Evolutionary conservation across 257 asterid species (phyloP).

Genomic region (Nicotiana benthamiana): DNA sequence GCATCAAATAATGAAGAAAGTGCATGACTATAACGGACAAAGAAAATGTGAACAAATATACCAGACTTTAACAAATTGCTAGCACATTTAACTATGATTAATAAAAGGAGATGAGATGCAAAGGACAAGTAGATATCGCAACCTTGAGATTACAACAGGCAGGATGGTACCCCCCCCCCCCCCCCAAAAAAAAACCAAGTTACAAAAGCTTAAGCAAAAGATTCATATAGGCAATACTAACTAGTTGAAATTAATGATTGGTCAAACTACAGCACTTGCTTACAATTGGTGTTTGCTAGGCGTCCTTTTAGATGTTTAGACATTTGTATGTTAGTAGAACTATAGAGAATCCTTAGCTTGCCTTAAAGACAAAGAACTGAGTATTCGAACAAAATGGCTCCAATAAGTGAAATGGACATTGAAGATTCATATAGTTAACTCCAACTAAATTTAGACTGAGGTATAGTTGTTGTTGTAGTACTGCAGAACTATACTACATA

Average conservation of each 20-base stretch:
- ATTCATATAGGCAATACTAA: neutral
- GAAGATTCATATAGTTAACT: neutral
- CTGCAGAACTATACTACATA: too few relatives aligned
- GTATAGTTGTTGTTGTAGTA: neutral
- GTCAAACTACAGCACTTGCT: neutral
- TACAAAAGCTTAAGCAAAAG: neutral
- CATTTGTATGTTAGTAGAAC: neutral
- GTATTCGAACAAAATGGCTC: neutral
- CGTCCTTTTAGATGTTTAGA: neutral
- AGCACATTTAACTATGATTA: neutral
- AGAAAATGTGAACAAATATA: neutral
- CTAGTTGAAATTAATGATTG: neutral
- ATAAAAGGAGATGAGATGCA: neutral
- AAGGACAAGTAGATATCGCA: neutral
- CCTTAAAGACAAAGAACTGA: neutral
- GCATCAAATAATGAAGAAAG: neutral
- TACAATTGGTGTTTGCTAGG: neutral
- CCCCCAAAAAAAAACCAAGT: too few relatives aligned
- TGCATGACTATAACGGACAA: slow-evolving; percentile 8
- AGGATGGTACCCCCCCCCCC: too few relatives aligned
- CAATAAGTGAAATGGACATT: neutral
- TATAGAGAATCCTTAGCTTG: neutral
- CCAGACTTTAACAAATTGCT: neutral
- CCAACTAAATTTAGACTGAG: too few relatives aligned
- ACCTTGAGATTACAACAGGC: neutral